These are phyloP conservation scores for Candolleomyces aberdarensis DNA, from an alignment of 768 basidiomycete species.

Conservation along the genomic window DNA sequence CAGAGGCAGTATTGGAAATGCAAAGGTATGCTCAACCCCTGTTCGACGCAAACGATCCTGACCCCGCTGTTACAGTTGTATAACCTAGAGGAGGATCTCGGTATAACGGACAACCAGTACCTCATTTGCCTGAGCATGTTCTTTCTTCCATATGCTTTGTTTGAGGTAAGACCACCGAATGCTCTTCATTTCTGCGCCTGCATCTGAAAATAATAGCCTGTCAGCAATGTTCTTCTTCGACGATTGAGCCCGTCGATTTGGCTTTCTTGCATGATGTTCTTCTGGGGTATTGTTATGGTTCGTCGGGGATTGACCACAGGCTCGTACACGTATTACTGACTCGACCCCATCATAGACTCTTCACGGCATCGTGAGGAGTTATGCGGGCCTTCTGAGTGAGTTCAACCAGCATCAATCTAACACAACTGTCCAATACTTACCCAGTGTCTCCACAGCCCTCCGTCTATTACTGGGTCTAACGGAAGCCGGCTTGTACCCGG, in stretches of 20 bases:
- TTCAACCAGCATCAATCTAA: not conserved
- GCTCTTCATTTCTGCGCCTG: too few relatives aligned
- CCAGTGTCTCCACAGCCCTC: conserved; percentile 35
- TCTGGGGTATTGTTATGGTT: conserved; percentile 51
- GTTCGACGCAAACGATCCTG: not conserved
- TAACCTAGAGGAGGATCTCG: conserved; percentile 50
- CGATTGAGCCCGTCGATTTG: conserved; percentile 65
- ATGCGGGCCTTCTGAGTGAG: conserved; percentile 60
- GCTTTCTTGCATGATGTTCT: conserved; percentile 48
- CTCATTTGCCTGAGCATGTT: conserved; percentile 69
- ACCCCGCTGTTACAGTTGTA: conserved; percentile 44
- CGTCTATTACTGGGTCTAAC: conserved; percentile 61
- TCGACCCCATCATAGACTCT: conserved; percentile 39
- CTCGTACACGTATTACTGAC: not conserved
- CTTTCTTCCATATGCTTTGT: conserved; percentile 70
- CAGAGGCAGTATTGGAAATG: conserved; percentile 69
- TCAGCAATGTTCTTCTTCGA: conserved; percentile 60
- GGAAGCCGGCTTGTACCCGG: conserved; percentile 58
- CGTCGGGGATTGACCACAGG: conserved; percentile 4
- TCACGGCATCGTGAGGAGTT: conserved; percentile 60
- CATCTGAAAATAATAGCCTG: conserved; percentile 38
- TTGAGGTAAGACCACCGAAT: conserved; percentile 47
- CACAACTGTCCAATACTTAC: not conserved
- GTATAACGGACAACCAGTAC: conserved; percentile 63
- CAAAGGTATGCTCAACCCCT: conserved; percentile 44